Evolutionary conservation across 2,329 filamentous ascomycete genomes (phyloP), one percentile per base, ranked within the genome.

Genomic region (Camillea tinctor): DNA sequence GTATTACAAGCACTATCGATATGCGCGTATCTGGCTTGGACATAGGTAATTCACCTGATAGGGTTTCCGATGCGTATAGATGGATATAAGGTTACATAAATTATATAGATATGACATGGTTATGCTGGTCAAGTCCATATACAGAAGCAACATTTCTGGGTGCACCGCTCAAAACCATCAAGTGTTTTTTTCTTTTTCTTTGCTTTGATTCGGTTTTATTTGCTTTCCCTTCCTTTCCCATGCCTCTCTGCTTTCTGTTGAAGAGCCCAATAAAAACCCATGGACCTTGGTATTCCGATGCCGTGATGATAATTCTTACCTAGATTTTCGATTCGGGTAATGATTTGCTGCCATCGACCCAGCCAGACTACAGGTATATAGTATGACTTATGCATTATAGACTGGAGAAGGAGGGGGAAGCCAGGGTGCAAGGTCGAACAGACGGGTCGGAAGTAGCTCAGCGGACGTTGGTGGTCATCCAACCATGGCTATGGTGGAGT

Each of bases 371-470:
- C 50, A 51, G 8, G 20, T 19, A 5, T 24, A 21, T 51, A 54
- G 40, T 22, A 24, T 40, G 21, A 57, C 55, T 44, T 50, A 50
- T 60, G 59, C 56, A 63, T 63, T 64, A 54, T 56, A 52, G 62
- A 55, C 63, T 64, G 62, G 63, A 60, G 60, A 63, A 64, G 66
- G 52, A 62, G 64, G 63, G 64, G 62, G 61, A 58, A 61, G 24
- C 36, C 36, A 15, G 36, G 36, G 36, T 44, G 4, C 15, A 15
- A 44, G 13, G 36, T 44, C 13, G 36, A 44, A n/a, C 36, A 44
- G 17, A 44, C 36, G 36, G 36, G 36, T 44, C 36, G 36, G 36
- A n/a, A 44, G 36, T 15, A 44, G 17, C 36, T 44, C 36, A 44
- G 36, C 36, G 36, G 36, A 44, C 36, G 13, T 11, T n/a, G 36